Conservation (phyloP, 768 basidiomycete genomes). For the Tricholoma furcatifolium region DNA sequence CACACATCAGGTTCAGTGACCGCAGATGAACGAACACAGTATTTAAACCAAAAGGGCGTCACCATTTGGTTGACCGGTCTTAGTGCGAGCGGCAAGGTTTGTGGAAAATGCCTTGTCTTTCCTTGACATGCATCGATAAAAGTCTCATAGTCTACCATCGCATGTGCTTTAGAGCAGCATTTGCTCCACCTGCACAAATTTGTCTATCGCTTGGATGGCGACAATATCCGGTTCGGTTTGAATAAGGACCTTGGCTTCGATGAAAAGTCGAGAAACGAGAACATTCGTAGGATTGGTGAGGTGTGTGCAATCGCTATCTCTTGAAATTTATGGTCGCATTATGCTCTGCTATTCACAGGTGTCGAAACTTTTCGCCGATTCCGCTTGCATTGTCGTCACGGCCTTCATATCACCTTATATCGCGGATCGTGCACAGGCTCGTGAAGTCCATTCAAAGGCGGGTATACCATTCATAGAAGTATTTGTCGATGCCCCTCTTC, state of each 20-base stretch:
- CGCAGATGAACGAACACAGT: constrained; percentile 58
- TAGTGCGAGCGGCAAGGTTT: constrained; percentile 91
- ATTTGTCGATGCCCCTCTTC: constrained; percentile 89
- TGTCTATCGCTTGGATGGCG: constrained; percentile 92
- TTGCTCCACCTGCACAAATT: constrained; percentile 84
- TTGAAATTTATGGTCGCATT: constrained; percentile 6
- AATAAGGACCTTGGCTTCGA: constrained; percentile 97
- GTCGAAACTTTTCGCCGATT: constrained; percentile 89
- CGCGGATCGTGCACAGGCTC: constrained; percentile 79
- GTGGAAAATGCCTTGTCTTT: constrained; percentile 6
- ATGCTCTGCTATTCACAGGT: constrained; percentile 53
- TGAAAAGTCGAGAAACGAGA: constrained; percentile 88
- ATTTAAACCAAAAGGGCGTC: constrained; percentile 79
- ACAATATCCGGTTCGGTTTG: constrained; percentile 92
- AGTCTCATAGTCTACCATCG: constrained; percentile 81
- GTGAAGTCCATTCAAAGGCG: constrained; percentile 74
- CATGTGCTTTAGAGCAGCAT: constrained; percentile 95
- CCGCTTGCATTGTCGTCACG: constrained; percentile 82
- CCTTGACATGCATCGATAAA: neutral
- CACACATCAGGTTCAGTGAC: constrained; percentile 63
- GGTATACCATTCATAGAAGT: constrained; percentile 89
- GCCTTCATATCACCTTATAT: constrained; percentile 99
- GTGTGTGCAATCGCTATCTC: constrained; percentile 37
- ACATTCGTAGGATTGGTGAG: constrained; percentile 97
- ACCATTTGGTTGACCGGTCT: constrained; percentile 98